These are phyloP conservation scores for Citrullus colocynthis DNA, from an alignment of 306 rosid genomes.

Conservation along the genomic window DNA sequence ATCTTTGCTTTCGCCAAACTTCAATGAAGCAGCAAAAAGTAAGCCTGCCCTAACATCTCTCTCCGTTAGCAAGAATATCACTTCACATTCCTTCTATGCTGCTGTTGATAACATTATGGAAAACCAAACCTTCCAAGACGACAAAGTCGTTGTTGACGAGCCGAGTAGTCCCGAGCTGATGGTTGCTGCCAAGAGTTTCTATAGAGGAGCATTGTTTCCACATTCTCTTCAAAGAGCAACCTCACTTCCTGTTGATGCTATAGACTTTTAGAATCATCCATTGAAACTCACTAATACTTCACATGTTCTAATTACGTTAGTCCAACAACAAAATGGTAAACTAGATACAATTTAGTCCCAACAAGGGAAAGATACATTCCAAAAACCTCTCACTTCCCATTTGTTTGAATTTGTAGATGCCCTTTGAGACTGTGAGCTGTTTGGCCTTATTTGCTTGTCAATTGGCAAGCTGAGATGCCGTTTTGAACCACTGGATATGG, in stretches of 20 bases:
- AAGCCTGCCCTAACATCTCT: constrained; percentile 5
- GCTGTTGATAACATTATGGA: constrained; percentile 24
- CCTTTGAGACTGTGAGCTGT: neutral
- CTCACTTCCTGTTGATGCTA: constrained; percentile 93
- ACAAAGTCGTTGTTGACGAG: neutral
- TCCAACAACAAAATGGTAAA: no score
- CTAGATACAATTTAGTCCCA: neutral
- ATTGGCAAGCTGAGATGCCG: neutral
- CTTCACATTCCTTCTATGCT: constrained; percentile 4
- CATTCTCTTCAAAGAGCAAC: constrained; percentile 74
- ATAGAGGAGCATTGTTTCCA: constrained; percentile 44
- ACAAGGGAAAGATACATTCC: neutral
- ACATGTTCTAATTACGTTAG: neutral
- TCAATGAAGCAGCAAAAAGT: constrained; percentile 15
- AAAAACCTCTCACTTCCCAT: neutral
- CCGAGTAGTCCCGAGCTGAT: constrained; percentile 33
- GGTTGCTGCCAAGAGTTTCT: constrained; percentile 52
- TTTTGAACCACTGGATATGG: neutral
- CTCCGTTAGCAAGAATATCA: neutral
- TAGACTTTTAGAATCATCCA: constrained; percentile 30
- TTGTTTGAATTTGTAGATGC: neutral
- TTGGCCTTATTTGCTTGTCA: constrained; percentile 1
- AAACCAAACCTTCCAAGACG: constrained; percentile 9
- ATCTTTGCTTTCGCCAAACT: constrained; percentile 1
- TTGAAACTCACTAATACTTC: neutral